These are phyloP conservation scores for Eucalyptus cladocalyx DNA, from an alignment of 345 rosid genomes.

Conservation along the genomic window DNA sequence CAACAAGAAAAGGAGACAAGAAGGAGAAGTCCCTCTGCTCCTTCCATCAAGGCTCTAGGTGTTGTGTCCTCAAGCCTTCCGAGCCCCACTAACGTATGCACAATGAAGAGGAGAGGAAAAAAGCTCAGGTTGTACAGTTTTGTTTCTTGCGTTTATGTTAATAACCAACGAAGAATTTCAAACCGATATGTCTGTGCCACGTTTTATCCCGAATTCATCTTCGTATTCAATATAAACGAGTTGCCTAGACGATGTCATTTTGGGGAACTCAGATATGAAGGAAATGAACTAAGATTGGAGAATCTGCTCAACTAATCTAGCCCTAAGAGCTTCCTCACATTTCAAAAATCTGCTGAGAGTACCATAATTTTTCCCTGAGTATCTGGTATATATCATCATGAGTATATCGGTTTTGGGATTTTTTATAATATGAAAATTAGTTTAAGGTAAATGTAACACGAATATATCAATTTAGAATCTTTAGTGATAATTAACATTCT, in stretches of 20 bases:
- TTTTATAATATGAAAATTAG: rapidly evolving
- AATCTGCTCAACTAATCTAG: background rate
- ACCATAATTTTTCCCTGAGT: background rate
- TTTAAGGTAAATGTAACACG: background rate
- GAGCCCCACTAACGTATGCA: background rate
- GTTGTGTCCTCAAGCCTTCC: background rate
- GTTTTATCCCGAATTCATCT: background rate
- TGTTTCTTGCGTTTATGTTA: background rate
- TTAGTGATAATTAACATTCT: no score
- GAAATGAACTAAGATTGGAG: background rate
- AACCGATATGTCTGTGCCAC: background rate
- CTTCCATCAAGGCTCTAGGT: background rate
- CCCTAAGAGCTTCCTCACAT: background rate
- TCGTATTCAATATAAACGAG: background rate
- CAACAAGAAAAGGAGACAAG: background rate
- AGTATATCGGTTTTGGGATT: rapidly evolving
- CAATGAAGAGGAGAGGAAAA: background rate
- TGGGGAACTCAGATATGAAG: background rate
- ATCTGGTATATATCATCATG: background rate
- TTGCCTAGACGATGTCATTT: rapidly evolving
- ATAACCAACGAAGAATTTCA: background rate
- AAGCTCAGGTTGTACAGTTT: background rate
- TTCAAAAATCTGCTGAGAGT: rapidly evolving
- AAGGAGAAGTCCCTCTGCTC: background rate
- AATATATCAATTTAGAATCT: background rate